These are phyloP conservation scores for Marasmius fiardii DNA, from an alignment of 1,284 basidiomycete genomes.

Conservation along the genomic window DNA sequence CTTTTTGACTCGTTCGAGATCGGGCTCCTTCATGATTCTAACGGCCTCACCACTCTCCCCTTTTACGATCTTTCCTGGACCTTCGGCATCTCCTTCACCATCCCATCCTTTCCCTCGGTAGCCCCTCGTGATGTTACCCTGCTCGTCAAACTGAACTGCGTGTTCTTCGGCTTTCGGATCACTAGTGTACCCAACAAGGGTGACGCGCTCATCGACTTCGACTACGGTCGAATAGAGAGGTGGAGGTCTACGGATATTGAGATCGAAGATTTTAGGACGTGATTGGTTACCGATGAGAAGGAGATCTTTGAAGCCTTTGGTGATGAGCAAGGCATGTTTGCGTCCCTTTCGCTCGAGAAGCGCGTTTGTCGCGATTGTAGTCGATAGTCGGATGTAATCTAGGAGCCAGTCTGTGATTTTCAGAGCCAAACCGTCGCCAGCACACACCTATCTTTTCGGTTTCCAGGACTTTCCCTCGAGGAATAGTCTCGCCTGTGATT, in stretches of 20 bases:
- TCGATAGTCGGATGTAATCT: conserved; percentile 93
- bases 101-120: conserved; percentile 79
- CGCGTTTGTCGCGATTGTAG: conserved; percentile 96
- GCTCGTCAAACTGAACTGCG: conserved; percentile 69
- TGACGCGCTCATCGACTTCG: conserved; percentile 94
- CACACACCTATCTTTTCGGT: conserved; percentile 80
- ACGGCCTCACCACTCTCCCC: conserved; percentile 94
- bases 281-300: conserved; percentile 92
- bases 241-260: conserved; percentile 77
- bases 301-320: conserved; percentile 89
- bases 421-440: neutral
- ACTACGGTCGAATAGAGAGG: conserved; percentile 82
- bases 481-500: conserved; percentile 65
- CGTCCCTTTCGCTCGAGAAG: conserved; percentile 93
- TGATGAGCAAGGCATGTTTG: conserved; percentile 89
- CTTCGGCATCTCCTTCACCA: conserved; percentile 61
- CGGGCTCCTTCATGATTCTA: conserved; percentile 76
- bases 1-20: conserved; percentile 43
- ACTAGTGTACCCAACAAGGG: conserved; percentile 88
- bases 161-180: conserved; percentile 81
- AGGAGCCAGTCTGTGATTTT: neutral
- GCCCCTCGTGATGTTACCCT: conserved; percentile 62
- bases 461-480: conserved; percentile 64
- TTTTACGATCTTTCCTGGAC: conserved; percentile 73
- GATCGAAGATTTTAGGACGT: conserved; percentile 86